Evolutionary conservation across 108 stramenopile genomes (phyloP), one percentile per base, ranked within the genome.

Genomic region (Hondaea fermentalgiana): DNA sequence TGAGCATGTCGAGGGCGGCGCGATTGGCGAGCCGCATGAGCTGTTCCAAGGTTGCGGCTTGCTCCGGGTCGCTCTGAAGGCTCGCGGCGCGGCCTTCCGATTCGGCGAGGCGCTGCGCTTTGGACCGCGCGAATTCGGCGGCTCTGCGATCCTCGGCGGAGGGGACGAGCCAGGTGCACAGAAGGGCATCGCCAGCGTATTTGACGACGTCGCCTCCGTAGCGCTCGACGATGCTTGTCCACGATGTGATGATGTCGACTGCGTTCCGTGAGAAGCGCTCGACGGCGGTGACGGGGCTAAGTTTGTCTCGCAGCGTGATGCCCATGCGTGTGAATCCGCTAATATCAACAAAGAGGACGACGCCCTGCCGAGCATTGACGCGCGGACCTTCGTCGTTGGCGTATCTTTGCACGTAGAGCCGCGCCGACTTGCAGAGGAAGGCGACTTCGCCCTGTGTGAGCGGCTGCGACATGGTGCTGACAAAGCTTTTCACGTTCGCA

Each of bases 201-300:
- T 83, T 83, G 51, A 83, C 51, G 25, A 83, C 76, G 51, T 83
- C 76, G 44, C 76, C 76, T 12, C 76, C 76, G 25, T 53, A 83
- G n/a, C 51, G 45, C 49, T 12, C 51, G 49, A 12, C 12, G 49
- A 83, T 47, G 3, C 1, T 45, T 0, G 76, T 83, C 76, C 76
- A 83, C 10, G 45, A 43, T 19, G 14, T 83, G 76, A 83, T 83
- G 6, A 83, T 83, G 6, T n/a, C 17, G 5, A 83, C 76, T 12
- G 76, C 23, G 12, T 25, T 12, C 76, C 45, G n/a, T 12, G 76
- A 47, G 23, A 83, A 83, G 23, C 49, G 43, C 51, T 83, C 76
- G 10, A 53, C 76, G 25, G 76, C 76, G 17, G 76, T 25, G 16
- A 35, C 23, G 16, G 76, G 49, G 51, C 49, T 53, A 0, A 83